Base-by-base conservation (phyloP, 306 rosid species). In the Fragaria nilgerrensis region DNA sequence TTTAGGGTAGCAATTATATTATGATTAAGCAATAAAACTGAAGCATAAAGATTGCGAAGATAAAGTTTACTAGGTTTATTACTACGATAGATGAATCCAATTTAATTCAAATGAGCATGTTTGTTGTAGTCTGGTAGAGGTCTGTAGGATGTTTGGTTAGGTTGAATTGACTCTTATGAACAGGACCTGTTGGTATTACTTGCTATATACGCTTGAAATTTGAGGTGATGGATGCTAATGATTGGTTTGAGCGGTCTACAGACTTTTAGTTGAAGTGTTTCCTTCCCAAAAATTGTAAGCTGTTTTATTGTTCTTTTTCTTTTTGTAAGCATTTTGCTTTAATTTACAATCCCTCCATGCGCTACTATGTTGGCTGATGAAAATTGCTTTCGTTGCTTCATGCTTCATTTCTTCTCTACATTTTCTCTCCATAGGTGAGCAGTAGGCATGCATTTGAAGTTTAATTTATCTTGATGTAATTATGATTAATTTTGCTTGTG, bases 161-260 rank as follows among this genome's bases (percentile, higher is more conserved):
- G 17, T 23, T 58, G 64, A 58, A 22, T 53, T 43, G 61, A 53
- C 16, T 58, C 16, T 9, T 23, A 58, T 59, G 34, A 59, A 11
- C 36, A 59, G 9, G 36, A 25, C 9, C 8, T 52, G 64, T 56
- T 56, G 53, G 77, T 58, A 12, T 37, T 14, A 39, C 68, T 43
- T 55, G 53, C 41, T 73, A 22, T 74, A 10, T 22, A 55, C 77
- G 22, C 29, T n/a, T 36, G 14, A n/a, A 25, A 2, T 39, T 55
- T 72, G 64, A 27, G 49, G 48, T 50, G 47, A 50, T 50, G 8
- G 41, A 72, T 72, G 36, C 74, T 48, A 19, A 70, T 70, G 74
- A 48, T 70, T 70, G 75, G 36, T 50, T 49, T 50, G 11, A 52
- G 41, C 34, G 75, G 75, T 22, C 64, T 34, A 72, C 47, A 72